Percentiles rank a stretch among this genome's conserved stretches.
Conservation (phyloP, 1,139 yeast genomes). For the Nakaseomyces kungkrabaensis region DNA sequence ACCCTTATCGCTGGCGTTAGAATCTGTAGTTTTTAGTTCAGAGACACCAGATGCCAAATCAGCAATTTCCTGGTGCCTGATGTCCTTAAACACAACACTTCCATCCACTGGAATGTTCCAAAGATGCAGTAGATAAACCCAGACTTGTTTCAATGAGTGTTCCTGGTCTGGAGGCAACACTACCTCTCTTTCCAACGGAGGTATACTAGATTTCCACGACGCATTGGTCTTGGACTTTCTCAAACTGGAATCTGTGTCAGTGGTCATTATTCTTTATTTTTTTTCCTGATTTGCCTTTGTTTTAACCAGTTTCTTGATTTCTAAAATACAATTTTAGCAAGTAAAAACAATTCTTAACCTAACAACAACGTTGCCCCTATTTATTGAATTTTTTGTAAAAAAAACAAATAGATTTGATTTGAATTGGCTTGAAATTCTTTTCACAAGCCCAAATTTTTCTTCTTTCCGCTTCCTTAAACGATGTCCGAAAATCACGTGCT, state of each 20-base stretch:
- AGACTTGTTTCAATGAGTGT: slow-evolving; percentile 57
- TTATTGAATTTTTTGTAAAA: too few relatives aligned
- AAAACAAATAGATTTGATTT: too few relatives aligned
- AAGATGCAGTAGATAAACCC: slow-evolving; percentile 56
- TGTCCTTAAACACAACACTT: slow-evolving; percentile 17
- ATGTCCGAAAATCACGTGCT: too few relatives aligned
- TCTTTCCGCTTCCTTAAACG: too few relatives aligned
- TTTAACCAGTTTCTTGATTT: neutral
- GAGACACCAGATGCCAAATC: neutral
- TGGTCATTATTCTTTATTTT: neutral
- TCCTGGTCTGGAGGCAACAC: slow-evolving; percentile 37
- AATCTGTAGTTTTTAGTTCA: neutral
- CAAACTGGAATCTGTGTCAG: neutral
- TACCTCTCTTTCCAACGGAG: slow-evolving; percentile 1
- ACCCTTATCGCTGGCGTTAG: neutral
- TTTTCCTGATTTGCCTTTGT: neutral
- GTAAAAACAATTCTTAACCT: too few relatives aligned
- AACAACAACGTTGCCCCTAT: too few relatives aligned
- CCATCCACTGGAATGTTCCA: slow-evolving; percentile 49
- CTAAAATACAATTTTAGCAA: too few relatives aligned
- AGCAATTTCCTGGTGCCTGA: neutral
- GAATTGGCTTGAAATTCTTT: too few relatives aligned
- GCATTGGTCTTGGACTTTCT: neutral
- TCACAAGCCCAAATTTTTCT: too few relatives aligned
- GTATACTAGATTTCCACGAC: neutral